Conservation (phyloP, 345 rosid species). For the Turnera subulata region DNA sequence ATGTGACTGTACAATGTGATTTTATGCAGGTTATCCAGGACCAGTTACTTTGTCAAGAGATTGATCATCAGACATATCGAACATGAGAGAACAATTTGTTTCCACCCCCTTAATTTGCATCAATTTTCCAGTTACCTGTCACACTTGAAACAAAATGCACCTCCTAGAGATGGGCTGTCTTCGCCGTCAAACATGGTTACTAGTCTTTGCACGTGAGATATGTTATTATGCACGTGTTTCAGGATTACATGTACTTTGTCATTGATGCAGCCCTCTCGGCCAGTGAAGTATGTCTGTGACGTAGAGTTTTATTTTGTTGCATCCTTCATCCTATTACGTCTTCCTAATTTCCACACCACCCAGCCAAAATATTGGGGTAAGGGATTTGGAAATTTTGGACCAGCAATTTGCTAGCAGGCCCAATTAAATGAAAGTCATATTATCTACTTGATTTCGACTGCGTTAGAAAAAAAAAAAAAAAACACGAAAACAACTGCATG, state of each 20-base stretch:
- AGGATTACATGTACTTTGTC: conserved; percentile 70
- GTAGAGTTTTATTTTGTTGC: conserved; percentile 15
- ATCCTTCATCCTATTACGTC: too few relatives aligned
- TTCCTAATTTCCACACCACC: too few relatives aligned
- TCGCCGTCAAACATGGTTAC: conserved; percentile 39
- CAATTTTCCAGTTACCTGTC: conserved; percentile 47
- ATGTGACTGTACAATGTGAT: conserved; percentile 6
- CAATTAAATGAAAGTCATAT: too few relatives aligned
- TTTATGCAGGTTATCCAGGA: conserved; percentile 70
- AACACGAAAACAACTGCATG: too few relatives aligned
- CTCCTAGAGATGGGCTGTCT: conserved; percentile 34
- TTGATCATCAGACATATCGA: conserved; percentile 41
- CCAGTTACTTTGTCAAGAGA: conserved; percentile 57
- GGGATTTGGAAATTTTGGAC: too few relatives aligned
- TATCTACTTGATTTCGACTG: too few relatives aligned
- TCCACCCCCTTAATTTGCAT: conserved; percentile 68
- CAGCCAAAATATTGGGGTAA: too few relatives aligned
- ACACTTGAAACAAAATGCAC: conserved; percentile 36
- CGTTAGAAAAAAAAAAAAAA: too few relatives aligned
- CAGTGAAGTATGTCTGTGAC: conserved; percentile 60
- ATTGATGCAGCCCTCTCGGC: conserved; percentile 79
- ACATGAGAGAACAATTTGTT: conserved; percentile 48
- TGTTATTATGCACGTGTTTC: conserved; percentile 87
- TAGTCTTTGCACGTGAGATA: conserved; percentile 65
- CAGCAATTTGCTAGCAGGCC: too few relatives aligned